Evolutionary conservation across 352 stramenopile genomes (phyloP).

Genomic region (Pythium volutum): DNA sequence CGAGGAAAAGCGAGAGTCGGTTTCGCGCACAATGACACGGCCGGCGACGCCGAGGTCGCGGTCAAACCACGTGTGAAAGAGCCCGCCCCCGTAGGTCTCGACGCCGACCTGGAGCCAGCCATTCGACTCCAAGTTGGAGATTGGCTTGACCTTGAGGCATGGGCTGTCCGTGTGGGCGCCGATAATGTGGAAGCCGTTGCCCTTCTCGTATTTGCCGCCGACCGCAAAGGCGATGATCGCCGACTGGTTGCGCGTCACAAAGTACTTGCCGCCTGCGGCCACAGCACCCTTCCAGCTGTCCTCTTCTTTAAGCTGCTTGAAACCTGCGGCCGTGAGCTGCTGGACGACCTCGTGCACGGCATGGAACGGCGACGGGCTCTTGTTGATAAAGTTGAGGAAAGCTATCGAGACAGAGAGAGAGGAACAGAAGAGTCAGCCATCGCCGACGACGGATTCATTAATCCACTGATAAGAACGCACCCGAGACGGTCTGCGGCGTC

Average conservation of each 20-base stretch:
- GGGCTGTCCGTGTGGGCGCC: conserved; percentile 96
- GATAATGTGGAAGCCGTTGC: conserved; percentile 95
- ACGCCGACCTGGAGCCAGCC: conserved; percentile 83
- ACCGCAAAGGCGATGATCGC: conserved; percentile 94
- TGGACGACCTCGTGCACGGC: conserved; percentile 86
- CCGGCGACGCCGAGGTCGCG: conserved; percentile 93
- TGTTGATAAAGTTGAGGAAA: conserved; percentile 94
- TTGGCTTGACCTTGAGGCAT: conserved; percentile 95
- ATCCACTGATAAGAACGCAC: conserved; percentile 1
- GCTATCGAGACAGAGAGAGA: conserved; percentile 22
- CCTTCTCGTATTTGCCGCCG: conserved; percentile 88
- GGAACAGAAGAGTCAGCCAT: not conserved
- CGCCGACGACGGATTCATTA: too few relatives aligned
- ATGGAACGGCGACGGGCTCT: conserved; percentile 93
- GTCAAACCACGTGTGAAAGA: conserved; percentile 99
- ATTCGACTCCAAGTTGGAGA: conserved; percentile 86
- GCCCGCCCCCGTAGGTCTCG: conserved; percentile 86
- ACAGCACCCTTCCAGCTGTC: conserved; percentile 63
- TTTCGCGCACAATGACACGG: conserved; percentile 89
- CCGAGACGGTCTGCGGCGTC: conserved; percentile 58
- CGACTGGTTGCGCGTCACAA: conserved; percentile 96
- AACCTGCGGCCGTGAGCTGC: conserved; percentile 85
- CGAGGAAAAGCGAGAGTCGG: conserved; percentile 61
- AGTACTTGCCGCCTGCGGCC: conserved; percentile 93
- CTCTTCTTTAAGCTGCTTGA: conserved; percentile 89